Evolutionary conservation across 495 filamentous ascomycete genomes (phyloP).

Genomic region (Symbiotaphrina buchneri): DNA sequence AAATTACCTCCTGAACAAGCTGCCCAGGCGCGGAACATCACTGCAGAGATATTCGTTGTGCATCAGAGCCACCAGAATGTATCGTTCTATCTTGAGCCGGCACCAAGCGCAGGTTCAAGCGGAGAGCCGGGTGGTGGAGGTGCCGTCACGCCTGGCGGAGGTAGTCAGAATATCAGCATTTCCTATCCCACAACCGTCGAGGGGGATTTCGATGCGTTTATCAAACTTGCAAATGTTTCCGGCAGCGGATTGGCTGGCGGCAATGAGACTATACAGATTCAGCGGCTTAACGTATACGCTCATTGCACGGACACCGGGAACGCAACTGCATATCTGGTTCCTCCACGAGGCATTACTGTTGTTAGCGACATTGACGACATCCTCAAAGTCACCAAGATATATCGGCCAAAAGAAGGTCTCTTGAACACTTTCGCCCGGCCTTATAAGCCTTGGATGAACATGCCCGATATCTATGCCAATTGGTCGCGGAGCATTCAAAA

Average conservation of each 20-base stretch:
- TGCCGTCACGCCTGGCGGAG: slow-evolving; percentile 26
- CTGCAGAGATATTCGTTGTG: slow-evolving; percentile 43
- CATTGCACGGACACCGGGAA: slow-evolving; percentile 42
- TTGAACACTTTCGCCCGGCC: slow-evolving; percentile 55
- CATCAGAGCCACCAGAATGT: slow-evolving; percentile 42
- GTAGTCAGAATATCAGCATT: slow-evolving; percentile 28
- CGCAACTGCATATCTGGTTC: slow-evolving; percentile 53
- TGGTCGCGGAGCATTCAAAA: slow-evolving; percentile 35
- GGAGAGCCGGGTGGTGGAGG: slow-evolving; percentile 28
- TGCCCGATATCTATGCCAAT: slow-evolving; percentile 51
- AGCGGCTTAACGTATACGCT: slow-evolving; percentile 42
- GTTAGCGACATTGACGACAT: slow-evolving; percentile 25
- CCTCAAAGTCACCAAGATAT: slow-evolving; percentile 65
- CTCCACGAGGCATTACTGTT: slow-evolving; percentile 3
- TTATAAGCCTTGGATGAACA: slow-evolving; percentile 52
- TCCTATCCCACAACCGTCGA: slow-evolving; percentile 32
- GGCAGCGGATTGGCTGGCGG: slow-evolving; percentile 28
- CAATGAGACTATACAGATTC: slow-evolving; percentile 34
- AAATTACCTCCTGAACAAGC: slow-evolving; percentile 33
- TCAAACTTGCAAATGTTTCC: slow-evolving; percentile 27
- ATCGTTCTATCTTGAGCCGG: slow-evolving; percentile 35
- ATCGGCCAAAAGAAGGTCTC: slow-evolving; percentile 45
- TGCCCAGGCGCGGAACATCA: slow-evolving; percentile 48
- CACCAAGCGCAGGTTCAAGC: slow-evolving; percentile 19
- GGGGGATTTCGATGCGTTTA: slow-evolving; percentile 51